Evolutionary conservation across 2,329 filamentous ascomycete species (phyloP), one percentile per base, ranked within the genome.

Genomic region (Ceratocystis eucalypticola): DNA sequence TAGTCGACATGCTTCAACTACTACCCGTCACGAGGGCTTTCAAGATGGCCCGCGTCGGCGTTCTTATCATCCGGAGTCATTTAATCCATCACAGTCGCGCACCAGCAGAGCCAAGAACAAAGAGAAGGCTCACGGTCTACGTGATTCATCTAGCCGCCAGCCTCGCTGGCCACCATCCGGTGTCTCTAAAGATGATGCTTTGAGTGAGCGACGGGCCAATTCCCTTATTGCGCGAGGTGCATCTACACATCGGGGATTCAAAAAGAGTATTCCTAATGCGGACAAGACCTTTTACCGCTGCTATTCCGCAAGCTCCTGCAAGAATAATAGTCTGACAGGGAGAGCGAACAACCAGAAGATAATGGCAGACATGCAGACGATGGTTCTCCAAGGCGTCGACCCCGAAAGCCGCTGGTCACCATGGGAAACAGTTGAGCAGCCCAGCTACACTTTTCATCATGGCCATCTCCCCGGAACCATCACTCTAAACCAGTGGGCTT

Each of bases 401-500:
- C 64, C 67, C 5, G 67, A 68, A 8, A 68, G 65, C 71, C 75
- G 17, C 76, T 81, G 57, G 72, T 73, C 2, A 73, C 86, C 85
- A 1, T 90, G 85, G 88, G 82, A 87, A 69, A 86, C 87, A 1
- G 77, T 91, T 30, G 88, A 91, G 72, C 87, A 90, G 71, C 88
- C 88, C 3, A 89, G 86, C 72, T 84, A 85, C 74, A 80, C 84
- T 0, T 88, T 88, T 72, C 82, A 80, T 69, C 87, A 84, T 73
- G 88, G 88, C 12, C 77, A 78, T 62, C 79, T 82, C 25, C 84
- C 87, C 0, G 88, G 88, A 5, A 91, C 88, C 0, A 82, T 88
- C 64, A 89, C 87, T 0, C 76, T 91, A 63, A 89, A 88, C 70
- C 82, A 85, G 69, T 90, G 86, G 82, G 82, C 83, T 12, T 80